Base-by-base conservation (phyloP, 2,329 filamentous ascomycete species). In the Aspergillus versicolor region DNA sequence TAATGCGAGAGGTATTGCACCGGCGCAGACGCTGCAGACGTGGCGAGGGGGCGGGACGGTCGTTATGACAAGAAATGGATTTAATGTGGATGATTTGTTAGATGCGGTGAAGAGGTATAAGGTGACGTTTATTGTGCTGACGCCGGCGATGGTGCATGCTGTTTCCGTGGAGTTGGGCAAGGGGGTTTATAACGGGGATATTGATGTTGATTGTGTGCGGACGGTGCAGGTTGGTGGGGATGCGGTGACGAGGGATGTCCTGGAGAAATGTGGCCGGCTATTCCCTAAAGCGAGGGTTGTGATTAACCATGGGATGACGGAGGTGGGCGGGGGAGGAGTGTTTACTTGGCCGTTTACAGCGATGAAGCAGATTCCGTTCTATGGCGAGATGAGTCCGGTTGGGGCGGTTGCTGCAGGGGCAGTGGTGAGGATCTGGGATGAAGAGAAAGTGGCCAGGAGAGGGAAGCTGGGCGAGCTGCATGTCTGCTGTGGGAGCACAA, bases 231-330 rank as follows among this genome's bases (percentile, higher is more conserved):
- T 52, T 21, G 49, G 49, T 17, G 49, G 49, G 7, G 49, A 52
- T 22, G 49, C 49, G 15, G 49, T 52, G 21, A 52, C 49, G 15
- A 32, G 40, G 37, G 49, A 43, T 15, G 24, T 37, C 0, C 13
- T 52, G 12, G 22, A 52, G 21, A 52, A 21, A 4, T 52, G 49
- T 22, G 1, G 13, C 8, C 22, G 15, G 19, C 17, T 52, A 34
- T 52, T 52, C 22, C 37, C 38, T 2, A 15, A 22, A 1, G 49
- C 49, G n/a, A 24, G 32, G 15, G 15, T 52, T 13, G 38, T 38
- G 7, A 32, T 52, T 5, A 52, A 52, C 37, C 49, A 52, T 11
- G 49, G 49, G 19, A 52, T 52, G 49, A 52, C 49, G 37, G 49
- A 52, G 49, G 38, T 34, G 11, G 38, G 37, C 5, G 49, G 49